Base-by-base conservation (phyloP, 306 rosid species). In the Inga oerstediana region DNA sequence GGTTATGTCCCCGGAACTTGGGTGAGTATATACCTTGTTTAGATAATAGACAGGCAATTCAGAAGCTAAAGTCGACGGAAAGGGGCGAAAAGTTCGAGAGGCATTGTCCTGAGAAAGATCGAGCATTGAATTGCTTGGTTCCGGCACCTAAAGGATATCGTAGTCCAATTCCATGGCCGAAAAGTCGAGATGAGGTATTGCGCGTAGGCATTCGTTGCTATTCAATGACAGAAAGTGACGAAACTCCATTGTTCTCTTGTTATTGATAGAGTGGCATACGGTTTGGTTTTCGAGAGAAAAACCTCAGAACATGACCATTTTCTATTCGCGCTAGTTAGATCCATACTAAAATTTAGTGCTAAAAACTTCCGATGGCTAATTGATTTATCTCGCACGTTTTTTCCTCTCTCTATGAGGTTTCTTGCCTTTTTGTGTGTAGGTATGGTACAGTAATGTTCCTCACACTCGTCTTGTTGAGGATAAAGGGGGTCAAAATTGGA, bases 401-500 rank as follows among this genome's bases (percentile, higher is more conserved):
- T 13, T 0, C 41, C 74, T 72, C n/a, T 7, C 75, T 43, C 14
- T 43, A 70, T 51, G 67, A 84, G 76, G 48, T 79, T 79, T 68
- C 58, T 56, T 52, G 59, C 14, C 30, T 72, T 43, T 22, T 32
- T 5, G 66, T 37, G 62, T 81, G 82, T 84, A 95, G 99, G 98
- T 95, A 32, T 95, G 99, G 99, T 95, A 79, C 87, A 48, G 46
- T 78, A 95, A 95, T 87, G 97, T 95, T 76, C 99, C 99, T 76
- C 99, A 93, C 84, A 93, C 91, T 84, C 98, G 98, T 67, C 86
- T 95, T 16, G 99, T 92, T 30, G 98, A 92, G 71, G 99, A 93
- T 78, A 95, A 95, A 88, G 99, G 99, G 7, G 99, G 99, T 58
- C 99, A 95, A 82, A 95, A 95, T 83, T 95, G 99, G 99, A 92